Percentiles rank a stretch among this genome's conserved stretches.
These are phyloP conservation scores for Bacidia rubella DNA, from an alignment of 495 filamentous ascomycete genomes.

Conservation along the genomic window DNA sequence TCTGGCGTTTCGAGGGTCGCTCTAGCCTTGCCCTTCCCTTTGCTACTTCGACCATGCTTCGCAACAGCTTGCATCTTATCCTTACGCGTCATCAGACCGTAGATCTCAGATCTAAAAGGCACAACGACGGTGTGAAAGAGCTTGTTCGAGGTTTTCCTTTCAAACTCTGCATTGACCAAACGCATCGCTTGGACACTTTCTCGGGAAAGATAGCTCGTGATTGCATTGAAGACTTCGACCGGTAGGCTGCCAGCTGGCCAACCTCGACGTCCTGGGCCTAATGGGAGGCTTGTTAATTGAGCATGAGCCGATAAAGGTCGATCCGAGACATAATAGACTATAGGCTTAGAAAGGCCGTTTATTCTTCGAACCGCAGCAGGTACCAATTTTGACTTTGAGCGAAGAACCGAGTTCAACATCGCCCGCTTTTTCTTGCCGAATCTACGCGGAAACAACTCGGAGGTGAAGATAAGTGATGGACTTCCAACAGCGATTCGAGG, in stretches of 20 bases:
- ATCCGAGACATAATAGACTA: neutral
- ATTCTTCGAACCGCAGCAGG: slow-evolving; percentile 2
- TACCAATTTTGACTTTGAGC: slow-evolving; percentile 4
- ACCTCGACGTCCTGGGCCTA: slow-evolving; percentile 5
- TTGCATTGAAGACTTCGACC: slow-evolving; percentile 35
- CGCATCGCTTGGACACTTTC: slow-evolving; percentile 36
- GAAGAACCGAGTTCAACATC: slow-evolving; percentile 2
- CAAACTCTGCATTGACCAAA: slow-evolving; percentile 39
- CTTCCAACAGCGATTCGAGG: neutral
- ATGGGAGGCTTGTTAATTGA: neutral
- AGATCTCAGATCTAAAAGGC: slow-evolving; percentile 39
- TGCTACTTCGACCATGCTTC: slow-evolving; percentile 17
- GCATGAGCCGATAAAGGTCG: neutral
- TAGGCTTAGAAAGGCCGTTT: neutral
- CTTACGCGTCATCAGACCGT: slow-evolving; percentile 26
- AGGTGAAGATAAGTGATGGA: slow-evolving; percentile 3
- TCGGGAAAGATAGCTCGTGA: slow-evolving; percentile 32
- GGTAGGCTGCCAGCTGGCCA: slow-evolving; percentile 34
- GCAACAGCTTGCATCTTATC: neutral
- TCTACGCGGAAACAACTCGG: slow-evolving; percentile 8
- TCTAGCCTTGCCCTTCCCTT: slow-evolving; percentile 19
- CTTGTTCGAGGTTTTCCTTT: slow-evolving; percentile 30
- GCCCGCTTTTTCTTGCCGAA: slow-evolving; percentile 4
- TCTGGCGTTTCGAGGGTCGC: neutral
- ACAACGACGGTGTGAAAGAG: slow-evolving; percentile 40